Conservation (phyloP, 179 eudicot genomes). For the Silene noctiflora region DNA sequence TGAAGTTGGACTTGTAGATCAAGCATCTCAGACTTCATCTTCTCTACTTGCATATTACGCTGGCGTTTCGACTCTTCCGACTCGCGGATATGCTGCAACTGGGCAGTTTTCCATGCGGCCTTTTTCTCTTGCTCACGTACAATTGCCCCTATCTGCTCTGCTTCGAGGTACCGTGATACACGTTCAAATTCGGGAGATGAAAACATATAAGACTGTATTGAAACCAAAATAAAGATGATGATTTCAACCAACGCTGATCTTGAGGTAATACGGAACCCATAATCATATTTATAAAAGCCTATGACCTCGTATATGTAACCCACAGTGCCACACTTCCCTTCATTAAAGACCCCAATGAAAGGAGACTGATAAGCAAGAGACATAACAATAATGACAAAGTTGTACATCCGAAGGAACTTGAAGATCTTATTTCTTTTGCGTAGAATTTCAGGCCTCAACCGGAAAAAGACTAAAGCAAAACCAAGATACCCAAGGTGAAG, state of each 20-base stretch:
- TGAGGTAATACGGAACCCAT: conserved; percentile 94
- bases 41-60: conserved; percentile 98
- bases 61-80: conserved; percentile 84
- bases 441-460: conserved; percentile 82
- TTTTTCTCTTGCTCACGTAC: conserved; percentile 95
- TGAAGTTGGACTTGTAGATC: conserved; percentile 90
- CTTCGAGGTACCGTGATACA: conserved; percentile 93
- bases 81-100: conserved; percentile 82
- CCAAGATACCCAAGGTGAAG: conserved; percentile 98
- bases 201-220: conserved; percentile 93
- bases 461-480: conserved; percentile 89
- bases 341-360: conserved; percentile 71
- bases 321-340: conserved; percentile 80
- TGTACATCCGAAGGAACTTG: conserved; percentile 88
- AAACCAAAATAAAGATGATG: conserved; percentile 78
- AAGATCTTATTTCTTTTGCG: conserved; percentile 89
- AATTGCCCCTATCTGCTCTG: conserved; percentile 99
- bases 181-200: conserved; percentile 88
- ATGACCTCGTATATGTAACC: conserved; percentile 88
- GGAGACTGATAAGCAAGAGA: conserved; percentile 99
- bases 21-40: conserved; percentile 99
- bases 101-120: conserved; percentile 97
- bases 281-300: conserved; percentile 93
- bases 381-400: conserved; percentile 76
- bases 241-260: conserved; percentile 98